Evolutionary conservation across 345 rosid genomes (phyloP).

Genomic region (Cardamine resedifolia): DNA sequence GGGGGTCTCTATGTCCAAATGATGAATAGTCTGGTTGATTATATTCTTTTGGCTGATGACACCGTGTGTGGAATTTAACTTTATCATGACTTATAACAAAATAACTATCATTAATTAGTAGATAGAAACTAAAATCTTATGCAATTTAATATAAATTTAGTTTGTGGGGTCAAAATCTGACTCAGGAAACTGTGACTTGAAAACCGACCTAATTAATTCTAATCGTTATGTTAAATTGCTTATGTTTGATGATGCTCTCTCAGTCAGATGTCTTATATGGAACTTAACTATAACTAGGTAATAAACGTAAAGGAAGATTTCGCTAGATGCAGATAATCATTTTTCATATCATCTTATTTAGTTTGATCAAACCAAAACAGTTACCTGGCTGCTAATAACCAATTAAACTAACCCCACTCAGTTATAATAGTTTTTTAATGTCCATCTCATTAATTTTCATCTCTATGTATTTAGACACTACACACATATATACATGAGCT

Average conservation of each 20-base stretch:
- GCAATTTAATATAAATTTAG: constrained; percentile 1
- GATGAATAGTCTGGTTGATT: neutral
- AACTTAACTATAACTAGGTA: neutral
- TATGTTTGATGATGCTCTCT: constrained; percentile 1
- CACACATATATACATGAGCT: neutral
- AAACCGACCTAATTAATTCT: constrained; percentile 7
- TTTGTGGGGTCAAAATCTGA: constrained; percentile 31
- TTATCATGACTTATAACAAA: constrained; percentile 5
- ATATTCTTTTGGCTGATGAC: constrained; percentile 10
- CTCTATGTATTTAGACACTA: neutral
- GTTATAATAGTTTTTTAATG: neutral
- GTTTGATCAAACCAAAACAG: neutral
- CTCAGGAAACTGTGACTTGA: constrained; percentile 34
- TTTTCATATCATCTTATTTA: constrained; percentile 3
- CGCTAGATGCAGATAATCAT: neutral
- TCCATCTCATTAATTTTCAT: neutral
- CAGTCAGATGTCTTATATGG: neutral
- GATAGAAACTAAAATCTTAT: constrained; percentile 15
- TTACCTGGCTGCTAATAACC: neutral
- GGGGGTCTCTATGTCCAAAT: neutral
- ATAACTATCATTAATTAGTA: neutral
- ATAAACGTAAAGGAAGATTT: neutral
- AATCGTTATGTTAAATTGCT: neutral
- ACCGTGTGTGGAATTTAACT: constrained; percentile 3
- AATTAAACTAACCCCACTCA: neutral